phyloP scores from a whole-genome alignment of 331 rosid species.

The Erythrophleum ivorense region DNA sequence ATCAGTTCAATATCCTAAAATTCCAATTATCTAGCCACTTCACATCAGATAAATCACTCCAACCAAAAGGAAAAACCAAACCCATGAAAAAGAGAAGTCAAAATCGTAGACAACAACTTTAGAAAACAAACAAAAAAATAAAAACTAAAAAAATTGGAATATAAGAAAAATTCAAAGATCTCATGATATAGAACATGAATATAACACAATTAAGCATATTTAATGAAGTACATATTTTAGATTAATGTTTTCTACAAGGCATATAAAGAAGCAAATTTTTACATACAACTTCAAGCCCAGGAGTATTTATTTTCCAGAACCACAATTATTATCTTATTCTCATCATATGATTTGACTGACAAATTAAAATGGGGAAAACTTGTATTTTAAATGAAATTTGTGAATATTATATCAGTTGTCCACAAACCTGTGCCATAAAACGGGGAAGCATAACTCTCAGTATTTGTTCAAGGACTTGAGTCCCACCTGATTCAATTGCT shows the following conservation, averaged over 20 bases:
- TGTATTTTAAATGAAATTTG: neutral
- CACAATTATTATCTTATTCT: neutral
- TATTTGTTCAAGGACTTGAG: constrained; percentile 93
- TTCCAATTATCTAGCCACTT: neutral
- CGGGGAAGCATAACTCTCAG: constrained; percentile 92
- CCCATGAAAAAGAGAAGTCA: neutral
- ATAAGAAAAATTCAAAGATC: neutral
- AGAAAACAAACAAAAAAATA: neutral
- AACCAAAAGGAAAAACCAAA: neutral
- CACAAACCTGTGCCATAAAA: constrained; percentile 84
- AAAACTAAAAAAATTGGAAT: neutral
- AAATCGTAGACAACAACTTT: neutral
- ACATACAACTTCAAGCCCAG: neutral
- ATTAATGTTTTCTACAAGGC: neutral
- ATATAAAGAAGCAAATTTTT: neutral
- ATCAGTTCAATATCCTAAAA: neutral
- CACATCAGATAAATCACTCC: neutral
- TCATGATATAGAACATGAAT: too few species aligned
- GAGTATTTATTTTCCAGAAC: neutral
- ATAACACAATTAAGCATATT: too few species aligned
- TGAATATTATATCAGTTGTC: constrained; percentile 23
- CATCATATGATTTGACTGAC: neutral
- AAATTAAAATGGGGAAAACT: neutral
- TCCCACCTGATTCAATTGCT: constrained; percentile 90
- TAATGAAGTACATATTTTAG: too few species aligned